Evolutionary conservation across 148 eudicot species (phyloP).

Genomic region (Drosera capensis): DNA sequence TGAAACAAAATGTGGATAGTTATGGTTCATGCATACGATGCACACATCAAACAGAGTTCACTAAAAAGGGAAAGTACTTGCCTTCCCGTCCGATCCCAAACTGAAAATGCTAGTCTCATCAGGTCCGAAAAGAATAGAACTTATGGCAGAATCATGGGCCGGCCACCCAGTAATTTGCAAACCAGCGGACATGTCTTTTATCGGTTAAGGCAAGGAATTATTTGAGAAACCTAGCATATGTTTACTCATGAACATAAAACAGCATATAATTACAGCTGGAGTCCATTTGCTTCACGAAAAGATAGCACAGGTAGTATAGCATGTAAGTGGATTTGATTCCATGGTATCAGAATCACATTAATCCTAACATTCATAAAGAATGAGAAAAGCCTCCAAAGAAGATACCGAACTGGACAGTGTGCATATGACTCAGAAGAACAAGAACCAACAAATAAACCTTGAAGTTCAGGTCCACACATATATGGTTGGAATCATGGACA

Average conservation of each 20-base stretch:
- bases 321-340: too few species aligned
- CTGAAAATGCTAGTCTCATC: slow-evolving; percentile 92
- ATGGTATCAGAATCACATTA: too few species aligned
- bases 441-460: too few species aligned
- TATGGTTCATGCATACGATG: slow-evolving; percentile 6
- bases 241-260: not conserved
- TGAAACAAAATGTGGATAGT: slow-evolving; percentile 14
- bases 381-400: too few species aligned
- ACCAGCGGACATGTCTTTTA: slow-evolving; percentile 79
- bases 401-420: too few species aligned
- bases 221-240: not conserved
- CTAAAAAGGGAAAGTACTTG: slow-evolving; percentile 16
- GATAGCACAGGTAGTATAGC: too few species aligned
- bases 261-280: not conserved
- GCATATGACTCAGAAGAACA: too few species aligned
- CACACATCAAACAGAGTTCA: slow-evolving; percentile 2
- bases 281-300: too few species aligned
- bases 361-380: too few species aligned
- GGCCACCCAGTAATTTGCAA: slow-evolving; percentile 98
- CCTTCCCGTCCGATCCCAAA: slow-evolving; percentile 90
- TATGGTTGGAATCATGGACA: too few species aligned
- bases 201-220: slow-evolving; percentile 10
- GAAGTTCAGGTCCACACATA: too few species aligned
- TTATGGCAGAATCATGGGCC: slow-evolving; percentile 87
- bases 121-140: slow-evolving; percentile 78